Evolutionary conservation across 2,329 filamentous ascomycete genomes (phyloP), one percentile per base, ranked within the genome.

Genomic region (Kalaharituber pfeilii): DNA sequence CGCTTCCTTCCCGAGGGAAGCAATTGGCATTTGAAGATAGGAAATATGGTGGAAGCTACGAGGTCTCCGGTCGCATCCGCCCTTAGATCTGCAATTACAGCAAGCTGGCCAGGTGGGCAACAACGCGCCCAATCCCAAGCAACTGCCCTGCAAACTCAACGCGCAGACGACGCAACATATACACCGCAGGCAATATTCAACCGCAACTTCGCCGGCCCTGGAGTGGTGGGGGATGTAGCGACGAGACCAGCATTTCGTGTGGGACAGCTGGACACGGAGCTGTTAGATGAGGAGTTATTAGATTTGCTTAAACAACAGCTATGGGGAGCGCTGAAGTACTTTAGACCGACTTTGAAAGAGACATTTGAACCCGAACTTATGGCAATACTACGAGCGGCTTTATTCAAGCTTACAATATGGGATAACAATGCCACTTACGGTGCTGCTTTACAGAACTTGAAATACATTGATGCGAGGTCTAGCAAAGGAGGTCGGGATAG

Each of bases 351-450:
- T 3, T 50, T 64, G 24, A 64, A 63, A 24, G 62, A 64, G 47
- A 55, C 54, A 13, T 64, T 59, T 49, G 62, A 63, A 50, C 59
- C 56, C 52, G 91, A 96, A 70, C 89, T 96, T 53, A 74, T 83
- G 58, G 74, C 95, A 26, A 76, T 73, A 0, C 73, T 98, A 54
- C 76, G 89, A 49, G 79, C 82, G 1, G 72, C 87, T 2, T 72
- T 98, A 6, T 98, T 95, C 74, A 98, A 98, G 69, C 76, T 98
- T 58, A 86, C 84, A 15, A 81, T 98, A 56, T 98, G 91, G 91
- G 88, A 96, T 68, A 86, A 95, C 67, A 82, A 94, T 67, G 86
- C 91, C 36, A 93, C 85, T 4, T 96, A 98, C 68, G 91, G 91
- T 57, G 91, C 91, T 9, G 81, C 86, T 30, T 73, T 98, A 50